Conservation (phyloP, 371 early-diverging fungal genomes). For the Mucor velutinosus region DNA sequence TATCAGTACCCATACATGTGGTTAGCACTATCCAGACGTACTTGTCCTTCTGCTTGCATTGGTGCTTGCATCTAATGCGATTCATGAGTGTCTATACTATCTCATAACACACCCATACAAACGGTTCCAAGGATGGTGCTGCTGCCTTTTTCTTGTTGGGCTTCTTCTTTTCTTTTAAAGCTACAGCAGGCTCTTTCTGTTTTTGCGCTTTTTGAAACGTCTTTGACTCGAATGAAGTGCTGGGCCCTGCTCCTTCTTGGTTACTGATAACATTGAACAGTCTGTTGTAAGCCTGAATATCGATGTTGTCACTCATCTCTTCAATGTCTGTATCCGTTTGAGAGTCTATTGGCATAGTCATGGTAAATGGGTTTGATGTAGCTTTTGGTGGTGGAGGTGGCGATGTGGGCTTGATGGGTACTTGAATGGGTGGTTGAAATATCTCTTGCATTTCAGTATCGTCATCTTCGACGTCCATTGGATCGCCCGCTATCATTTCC, state of each 20-base stretch:
- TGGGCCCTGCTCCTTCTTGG: neutral
- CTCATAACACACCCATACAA: neutral
- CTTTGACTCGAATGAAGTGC: neutral
- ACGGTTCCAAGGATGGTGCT: neutral
- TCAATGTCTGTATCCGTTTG: neutral
- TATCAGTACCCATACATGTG: neutral
- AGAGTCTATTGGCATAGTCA: neutral
- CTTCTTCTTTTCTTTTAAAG: neutral
- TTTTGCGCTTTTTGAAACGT: neutral
- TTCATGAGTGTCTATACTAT: neutral
- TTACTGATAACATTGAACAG: neutral
- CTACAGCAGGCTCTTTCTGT: neutral
- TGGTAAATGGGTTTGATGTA: neutral
- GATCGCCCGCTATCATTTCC: neutral
- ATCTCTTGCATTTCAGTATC: neutral
- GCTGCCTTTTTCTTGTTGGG: neutral
- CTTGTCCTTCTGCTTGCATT: conserved; percentile 39
- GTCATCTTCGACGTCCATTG: neutral
- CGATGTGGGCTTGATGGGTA: neutral
- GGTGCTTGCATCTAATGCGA: conserved; percentile 39
- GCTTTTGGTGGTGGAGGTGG: neutral
- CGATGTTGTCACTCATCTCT: neutral
- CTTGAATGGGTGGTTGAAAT: neutral
- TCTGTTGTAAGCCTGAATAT: neutral
- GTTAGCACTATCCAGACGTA: neutral